phyloP scores from a whole-genome alignment of 176 grass and related monocot species.

The Oryza officinalis region DNA sequence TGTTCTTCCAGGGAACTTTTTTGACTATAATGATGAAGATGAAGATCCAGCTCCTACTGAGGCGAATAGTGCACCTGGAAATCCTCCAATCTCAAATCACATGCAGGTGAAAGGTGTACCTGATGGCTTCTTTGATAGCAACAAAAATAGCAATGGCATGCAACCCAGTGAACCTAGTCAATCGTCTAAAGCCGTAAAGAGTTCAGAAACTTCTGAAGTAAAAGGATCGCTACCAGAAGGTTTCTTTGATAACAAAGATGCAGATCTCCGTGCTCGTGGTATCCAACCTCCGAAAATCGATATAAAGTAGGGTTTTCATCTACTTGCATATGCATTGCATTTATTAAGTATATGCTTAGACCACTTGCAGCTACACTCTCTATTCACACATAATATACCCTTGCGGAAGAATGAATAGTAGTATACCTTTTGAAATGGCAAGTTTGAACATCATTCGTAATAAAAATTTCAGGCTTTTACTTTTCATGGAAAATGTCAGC shows the following conservation, averaged over 20 bases:
- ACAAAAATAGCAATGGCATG: constrained; percentile 17
- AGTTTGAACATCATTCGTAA: not conserved
- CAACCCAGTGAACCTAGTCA: constrained; percentile 46
- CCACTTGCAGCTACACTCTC: not conserved
- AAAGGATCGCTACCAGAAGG: constrained; percentile 85
- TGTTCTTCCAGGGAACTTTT: constrained; percentile 54
- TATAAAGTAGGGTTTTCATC: constrained; percentile 55
- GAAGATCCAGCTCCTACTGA: constrained; percentile 53
- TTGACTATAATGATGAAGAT: constrained; percentile 53
- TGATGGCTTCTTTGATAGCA: constrained; percentile 68
- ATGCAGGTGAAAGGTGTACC: constrained; percentile 58
- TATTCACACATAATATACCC: not conserved
- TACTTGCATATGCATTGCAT: constrained; percentile 8
- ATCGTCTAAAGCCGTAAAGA: constrained; percentile 31
- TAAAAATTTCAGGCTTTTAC: not conserved
- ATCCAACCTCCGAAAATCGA: constrained; percentile 77
- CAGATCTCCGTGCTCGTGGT: constrained; percentile 88
- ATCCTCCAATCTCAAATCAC: constrained; percentile 29
- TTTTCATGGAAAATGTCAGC: not conserved
- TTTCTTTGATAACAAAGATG: constrained; percentile 99
- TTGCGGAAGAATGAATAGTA: not conserved
- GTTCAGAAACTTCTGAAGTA: constrained; percentile 43
- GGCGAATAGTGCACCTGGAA: constrained; percentile 34
- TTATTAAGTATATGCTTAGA: constrained; percentile 11
- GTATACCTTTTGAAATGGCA: not conserved